These are phyloP conservation scores for Malus hybrid DNA, from an alignment of 331 rosid species.

Conservation along the genomic window DNA sequence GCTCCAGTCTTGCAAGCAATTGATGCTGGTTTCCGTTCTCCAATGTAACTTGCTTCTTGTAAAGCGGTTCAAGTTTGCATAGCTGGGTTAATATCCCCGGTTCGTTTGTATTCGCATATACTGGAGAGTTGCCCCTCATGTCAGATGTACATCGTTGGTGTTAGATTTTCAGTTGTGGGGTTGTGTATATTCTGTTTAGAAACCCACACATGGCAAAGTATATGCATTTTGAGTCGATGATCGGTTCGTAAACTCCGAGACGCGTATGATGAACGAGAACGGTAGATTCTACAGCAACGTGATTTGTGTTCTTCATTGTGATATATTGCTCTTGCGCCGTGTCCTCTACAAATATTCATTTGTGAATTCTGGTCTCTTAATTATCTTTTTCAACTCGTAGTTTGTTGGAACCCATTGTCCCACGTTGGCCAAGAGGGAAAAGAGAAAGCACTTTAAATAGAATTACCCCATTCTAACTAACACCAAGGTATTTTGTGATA, in stretches of 20 bases:
- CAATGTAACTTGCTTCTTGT: conserved; percentile 27
- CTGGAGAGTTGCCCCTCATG: neutral
- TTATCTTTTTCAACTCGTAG: too few relatives aligned
- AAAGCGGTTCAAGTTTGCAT: conserved; percentile 16
- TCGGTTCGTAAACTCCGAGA: neutral
- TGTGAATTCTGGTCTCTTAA: neutral
- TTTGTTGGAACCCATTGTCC: too few relatives aligned
- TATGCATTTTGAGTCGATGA: neutral
- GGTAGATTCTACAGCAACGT: neutral
- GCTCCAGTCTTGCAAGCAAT: conserved; percentile 57
- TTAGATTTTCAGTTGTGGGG: conserved; percentile 13
- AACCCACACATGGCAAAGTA: neutral
- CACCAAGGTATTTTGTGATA: too few relatives aligned
- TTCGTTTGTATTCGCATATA: neutral
- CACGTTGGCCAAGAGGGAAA: too few relatives aligned
- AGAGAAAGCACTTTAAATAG: too few relatives aligned
- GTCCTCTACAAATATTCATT: neutral
- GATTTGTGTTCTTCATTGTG: neutral
- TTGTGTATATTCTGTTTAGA: conserved; percentile 25
- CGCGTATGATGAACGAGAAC: neutral
- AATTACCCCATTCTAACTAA: too few relatives aligned
- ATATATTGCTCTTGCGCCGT: neutral
- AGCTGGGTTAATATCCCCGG: conserved; percentile 22
- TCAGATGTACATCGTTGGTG: conserved; percentile 1
- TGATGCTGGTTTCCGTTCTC: conserved; percentile 58